Conservation (phyloP, 192 early-diverging fungal species). For the Lunasporangiospora selenospora region DNA sequence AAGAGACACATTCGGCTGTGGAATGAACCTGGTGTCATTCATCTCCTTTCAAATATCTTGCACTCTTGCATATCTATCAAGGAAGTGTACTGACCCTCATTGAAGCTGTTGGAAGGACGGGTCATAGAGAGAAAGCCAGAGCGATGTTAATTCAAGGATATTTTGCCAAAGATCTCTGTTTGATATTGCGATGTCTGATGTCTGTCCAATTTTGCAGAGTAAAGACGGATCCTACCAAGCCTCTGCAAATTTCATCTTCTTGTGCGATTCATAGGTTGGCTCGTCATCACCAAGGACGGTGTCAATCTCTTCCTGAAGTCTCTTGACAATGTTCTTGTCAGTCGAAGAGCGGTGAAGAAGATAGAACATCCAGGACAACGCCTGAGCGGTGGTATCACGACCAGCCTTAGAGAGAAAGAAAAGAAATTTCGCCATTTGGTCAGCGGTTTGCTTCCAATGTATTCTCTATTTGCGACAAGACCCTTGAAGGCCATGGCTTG, state of each 20-base stretch:
- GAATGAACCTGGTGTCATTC: too few species aligned
- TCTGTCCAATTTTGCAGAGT: too few species aligned
- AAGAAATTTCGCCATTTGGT: neutral
- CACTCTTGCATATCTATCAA: too few species aligned
- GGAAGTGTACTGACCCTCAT: neutral
- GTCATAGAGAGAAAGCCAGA: neutral
- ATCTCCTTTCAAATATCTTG: too few species aligned
- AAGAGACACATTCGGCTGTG: too few species aligned
- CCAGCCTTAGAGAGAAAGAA: conserved; percentile 6
- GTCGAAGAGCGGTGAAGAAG: conserved; percentile 29
- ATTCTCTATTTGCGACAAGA: neutral
- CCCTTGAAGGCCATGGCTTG: too few species aligned
- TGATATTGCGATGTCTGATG: neutral
- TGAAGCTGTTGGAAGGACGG: neutral
- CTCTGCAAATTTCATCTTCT: conserved; percentile 40
- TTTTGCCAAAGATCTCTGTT: too few species aligned
- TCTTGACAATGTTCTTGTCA: conserved; percentile 37
- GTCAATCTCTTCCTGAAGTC: conserved; percentile 45
- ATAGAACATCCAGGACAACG: conserved; percentile 62
- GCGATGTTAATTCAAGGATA: neutral
- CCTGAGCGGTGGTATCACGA: conserved; percentile 37
- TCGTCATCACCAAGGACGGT: conserved; percentile 14
- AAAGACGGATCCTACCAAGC: conserved; percentile 32
- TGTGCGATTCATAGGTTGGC: conserved; percentile 25
- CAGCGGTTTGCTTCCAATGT: neutral